A percentile compares a stretch with the other conserved stretches of the same genome.
phyloP scores from a whole-genome alignment of 495 filamentous ascomycete genomes.

The Penicillium soppii region DNA sequence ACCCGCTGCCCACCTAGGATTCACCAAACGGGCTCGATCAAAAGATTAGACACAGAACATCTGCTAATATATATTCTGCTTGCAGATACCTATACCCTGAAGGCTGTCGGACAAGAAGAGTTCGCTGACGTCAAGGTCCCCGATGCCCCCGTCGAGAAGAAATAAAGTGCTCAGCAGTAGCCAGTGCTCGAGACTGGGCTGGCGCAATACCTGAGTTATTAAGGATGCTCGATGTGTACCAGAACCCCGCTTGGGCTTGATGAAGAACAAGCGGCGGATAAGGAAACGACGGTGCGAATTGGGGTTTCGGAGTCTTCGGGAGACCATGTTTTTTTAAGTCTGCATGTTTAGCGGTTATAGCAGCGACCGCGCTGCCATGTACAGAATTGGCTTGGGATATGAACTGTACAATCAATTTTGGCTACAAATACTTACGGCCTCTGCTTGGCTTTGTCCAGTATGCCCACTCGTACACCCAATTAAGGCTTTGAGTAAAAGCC shows the following conservation, averaged over 20 bases:
- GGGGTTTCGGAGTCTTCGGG: constrained; percentile 30
- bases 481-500: neutral
- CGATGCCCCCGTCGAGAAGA: constrained; percentile 55
- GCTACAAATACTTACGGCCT: neutral
- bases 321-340: constrained; percentile 16
- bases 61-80: neutral
- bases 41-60: neutral
- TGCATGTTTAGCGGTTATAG: constrained; percentile 18
- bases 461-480: neutral
- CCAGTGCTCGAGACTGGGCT: neutral
- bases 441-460: neutral
- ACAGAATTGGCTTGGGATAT: constrained; percentile 20
- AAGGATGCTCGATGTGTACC: constrained; percentile 12
- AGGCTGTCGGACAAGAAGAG: constrained; percentile 89
- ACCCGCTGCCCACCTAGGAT: neutral
- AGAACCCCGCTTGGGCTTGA: constrained; percentile 12
- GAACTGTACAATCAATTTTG: constrained; percentile 10
- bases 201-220: neutral
- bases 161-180: constrained; percentile 8
- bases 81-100: constrained; percentile 83
- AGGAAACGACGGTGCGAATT: constrained; percentile 20
- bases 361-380: constrained; percentile 16
- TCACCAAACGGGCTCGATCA: neutral
- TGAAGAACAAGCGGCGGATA: constrained; percentile 3
- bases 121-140: constrained; percentile 95